Base-by-base conservation (phyloP, 2,329 filamentous ascomycete species). In the Bisporella sp. region DNA sequence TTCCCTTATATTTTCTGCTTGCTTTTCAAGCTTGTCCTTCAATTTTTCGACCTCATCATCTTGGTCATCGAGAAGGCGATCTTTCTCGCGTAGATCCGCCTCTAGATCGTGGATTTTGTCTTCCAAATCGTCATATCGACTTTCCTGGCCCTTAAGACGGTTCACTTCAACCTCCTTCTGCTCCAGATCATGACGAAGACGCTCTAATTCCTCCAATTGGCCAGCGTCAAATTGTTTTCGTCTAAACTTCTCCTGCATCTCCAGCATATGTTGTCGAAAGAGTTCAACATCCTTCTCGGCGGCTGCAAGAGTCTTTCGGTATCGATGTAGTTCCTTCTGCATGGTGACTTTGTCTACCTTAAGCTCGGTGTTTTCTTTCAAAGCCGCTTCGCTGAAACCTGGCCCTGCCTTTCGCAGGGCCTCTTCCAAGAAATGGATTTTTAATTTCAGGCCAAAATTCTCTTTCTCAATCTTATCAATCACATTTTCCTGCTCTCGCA, bases 391-490 rank as follows among this genome's bases (percentile, higher is more conserved):
- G 62, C 91, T 95, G 72, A 91, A 93, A 49, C 91, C 89, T 6
- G 89, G 90, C 1, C 92, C 92, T 49, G 86, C 82, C 66, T 95
- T 96, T 48, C 85, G 81, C 46, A 99, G 71, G 11, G 89, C 88
- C 60, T 97, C 89, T 67, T 99, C 90, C 50, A 99, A 77, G 66
- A 95, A 99, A 68, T 97, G 90, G 48, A 97, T 96, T 69, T 96
- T 96, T 60, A 97, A 78, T 69, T 97, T 97, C 48, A 99, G 76
- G 29, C 89, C 89, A 65, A 97, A 99, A 65, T 99, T 99, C 65
- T 97, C 93, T 73, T 99, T 99, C 65, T 96, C 90, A 61, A 99
- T 92, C 64, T 88, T 88, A 71, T 96, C 89, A 60, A 99, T 92
- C 58, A 93, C 87, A 59, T 89, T 90, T 69, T 97, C 93, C 68